Base-by-base conservation (phyloP, 805 yeast species). In the Helenozyma baotianmanensis region DNA sequence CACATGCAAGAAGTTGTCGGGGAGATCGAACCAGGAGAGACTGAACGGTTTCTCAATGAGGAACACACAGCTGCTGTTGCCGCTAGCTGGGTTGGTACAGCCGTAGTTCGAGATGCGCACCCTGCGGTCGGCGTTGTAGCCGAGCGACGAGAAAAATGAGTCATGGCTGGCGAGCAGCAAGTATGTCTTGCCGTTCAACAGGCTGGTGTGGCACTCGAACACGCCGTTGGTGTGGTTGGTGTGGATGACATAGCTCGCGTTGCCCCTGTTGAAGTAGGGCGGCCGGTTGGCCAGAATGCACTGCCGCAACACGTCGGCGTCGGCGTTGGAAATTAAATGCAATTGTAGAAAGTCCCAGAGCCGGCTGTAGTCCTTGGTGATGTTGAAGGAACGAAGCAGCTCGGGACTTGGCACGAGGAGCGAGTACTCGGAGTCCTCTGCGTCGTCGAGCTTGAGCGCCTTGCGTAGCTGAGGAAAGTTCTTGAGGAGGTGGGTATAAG, bases 331-430 rank as follows among this genome's bases (percentile, higher is more conserved):
- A 2, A 89, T 64, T 17, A 86, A 62, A 53, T 89, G 97, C 30
- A 85, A 59, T 31, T 70, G 71, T 23, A 85, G 60, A 37, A 88
- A 72, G 10, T 74, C 69, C 25, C 65, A 64, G 21, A 86, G 54
- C 12, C 67, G 62, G 1, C 58, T 53, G 27, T 63, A 62, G 19
- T 58, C 58, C 4, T 60, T 47, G 17, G 75, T 70, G 33, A 73
- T 68, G 43, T 76, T 80, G 22, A 68, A 76, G 39, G 67, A 59
- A 8, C 52, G 45, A 38, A 87, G 53, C 1, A 87, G 75, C 12
- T 70, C 68, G 3, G 74, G 59, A 0, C 80, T 69, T 1, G 97
- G 97, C 0, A 87, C 72, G 16, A 89, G 56, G n/a, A 88, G 54
- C 0, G 96, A 84, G 35, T 48, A 64, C 3, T 51, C 65, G 6